These are phyloP conservation scores for Coniosporium apollinis DNA, from an alignment of 495 filamentous ascomycete genomes.

Conservation along the genomic window DNA sequence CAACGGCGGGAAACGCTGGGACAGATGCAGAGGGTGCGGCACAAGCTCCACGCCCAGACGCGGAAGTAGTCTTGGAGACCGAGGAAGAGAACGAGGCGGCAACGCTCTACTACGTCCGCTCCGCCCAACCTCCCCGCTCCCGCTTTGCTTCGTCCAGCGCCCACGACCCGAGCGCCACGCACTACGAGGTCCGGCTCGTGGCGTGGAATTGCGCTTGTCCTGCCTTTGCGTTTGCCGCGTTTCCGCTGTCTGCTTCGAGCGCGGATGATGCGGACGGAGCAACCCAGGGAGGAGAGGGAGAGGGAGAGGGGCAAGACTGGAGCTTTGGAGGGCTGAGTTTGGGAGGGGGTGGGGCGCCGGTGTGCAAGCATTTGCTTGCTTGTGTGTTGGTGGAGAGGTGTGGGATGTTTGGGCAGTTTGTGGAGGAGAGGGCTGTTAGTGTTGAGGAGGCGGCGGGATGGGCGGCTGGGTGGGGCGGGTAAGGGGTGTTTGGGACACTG, in stretches of 20 bases:
- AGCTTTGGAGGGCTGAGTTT: slow-evolving; percentile 36
- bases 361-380: slow-evolving; percentile 83
- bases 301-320: slow-evolving; percentile 4
- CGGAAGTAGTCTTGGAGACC: too few relatives aligned
- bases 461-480: slow-evolving; percentile 42
- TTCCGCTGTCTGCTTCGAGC: slow-evolving; percentile 24
- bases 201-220: slow-evolving; percentile 91
- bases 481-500: neutral
- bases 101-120: slow-evolving; percentile 33
- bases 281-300: slow-evolving; percentile 2
- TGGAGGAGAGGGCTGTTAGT: slow-evolving; percentile 35
- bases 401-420: slow-evolving; percentile 36
- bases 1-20: too few relatives aligned
- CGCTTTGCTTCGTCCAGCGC: slow-evolving; percentile 7
- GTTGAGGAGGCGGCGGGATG: slow-evolving; percentile 61
- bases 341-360: slow-evolving; percentile 30
- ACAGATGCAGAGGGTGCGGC: too few relatives aligned
- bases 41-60: neutral
- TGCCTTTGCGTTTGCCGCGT: slow-evolving; percentile 56
- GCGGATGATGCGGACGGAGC: slow-evolving; percentile 1
- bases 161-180: slow-evolving; percentile 15
- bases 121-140: slow-evolving; percentile 17
- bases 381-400: slow-evolving; percentile 62
- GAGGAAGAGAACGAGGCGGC: too few relatives aligned
- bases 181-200: slow-evolving; percentile 51